Evolutionary conservation across 495 filamentous ascomycete genomes (phyloP), one percentile per base, ranked within the genome.

Genomic region (Acidomyces sp.): DNA sequence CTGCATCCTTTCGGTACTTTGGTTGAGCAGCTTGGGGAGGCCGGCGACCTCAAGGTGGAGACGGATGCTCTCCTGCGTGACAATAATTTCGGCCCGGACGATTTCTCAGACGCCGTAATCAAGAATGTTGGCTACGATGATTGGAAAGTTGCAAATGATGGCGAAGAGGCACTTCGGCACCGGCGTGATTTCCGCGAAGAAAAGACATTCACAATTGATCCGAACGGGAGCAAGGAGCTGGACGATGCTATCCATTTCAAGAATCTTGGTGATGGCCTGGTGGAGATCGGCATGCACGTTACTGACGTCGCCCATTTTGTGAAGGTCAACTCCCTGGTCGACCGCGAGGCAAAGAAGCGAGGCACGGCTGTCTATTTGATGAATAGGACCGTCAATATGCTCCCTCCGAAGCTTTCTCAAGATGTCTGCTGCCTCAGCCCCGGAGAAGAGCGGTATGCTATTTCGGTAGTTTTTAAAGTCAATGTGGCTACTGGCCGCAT

Each of bases 41-140:
- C 96, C 84, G 90, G 90, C 42, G 83, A 96, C 56, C 68, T 92
- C 50, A 92, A 81, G 58, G 87, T 96, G 21, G 90, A 97, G 64
- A 97, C 92, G 3, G 92, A 97, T 64, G 90, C 90, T 29, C 73
- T 97, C 18, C 77, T 97, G 28, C 78, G 90, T 32, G 90, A 97
- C 61, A 97, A 97, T 70, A 97, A 97, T 66, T 97, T 97, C 54
- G 80, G 82, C 5, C 85, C 88, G 0, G 90, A 97, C 53, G 92
- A 97, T 48, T 97, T 97, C 60, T 88, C 85, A 6, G 90, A 96
- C 47, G 90, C 92, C 26, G 92, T 97, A 15, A 63, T 88, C 38
- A 85, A 88, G 57, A 95, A 80, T 58, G 82, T 96, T 47, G 83
- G 83, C 20, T 80, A 82, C 54, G 84, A 93, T 33, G 81, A 93